phyloP scores from a whole-genome alignment of 768 basidiomycete genomes.

The Tricholoma flavovirens region DNA sequence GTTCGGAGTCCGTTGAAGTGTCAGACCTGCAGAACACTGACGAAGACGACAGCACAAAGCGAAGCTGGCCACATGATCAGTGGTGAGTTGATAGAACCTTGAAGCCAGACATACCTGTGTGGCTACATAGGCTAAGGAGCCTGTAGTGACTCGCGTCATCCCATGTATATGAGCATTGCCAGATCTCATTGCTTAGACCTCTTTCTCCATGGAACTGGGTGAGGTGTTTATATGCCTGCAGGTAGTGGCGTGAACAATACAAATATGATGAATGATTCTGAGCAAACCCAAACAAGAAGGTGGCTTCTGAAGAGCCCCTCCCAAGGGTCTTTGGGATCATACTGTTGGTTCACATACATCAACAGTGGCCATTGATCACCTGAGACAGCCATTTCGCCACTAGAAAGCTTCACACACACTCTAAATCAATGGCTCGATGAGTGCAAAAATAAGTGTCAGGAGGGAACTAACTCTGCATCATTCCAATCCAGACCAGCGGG shows the following conservation, averaged over 20 bases:
- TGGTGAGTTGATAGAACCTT: background rate
- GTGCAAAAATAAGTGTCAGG: background rate
- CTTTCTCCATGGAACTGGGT: background rate
- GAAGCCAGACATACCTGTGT: background rate
- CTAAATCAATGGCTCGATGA: conserved; percentile 4
- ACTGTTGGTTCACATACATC: conserved; percentile 15
- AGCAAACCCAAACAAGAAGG: conserved; percentile 16
- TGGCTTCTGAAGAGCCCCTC: background rate
- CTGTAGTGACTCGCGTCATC: conserved; percentile 13
- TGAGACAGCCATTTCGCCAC: conserved; percentile 10
- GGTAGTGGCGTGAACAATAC: background rate
- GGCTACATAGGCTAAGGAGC: conserved; percentile 11
- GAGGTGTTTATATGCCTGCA: conserved; percentile 2
- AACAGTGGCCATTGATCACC: conserved; percentile 23
- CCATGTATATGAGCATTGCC: too few species aligned
- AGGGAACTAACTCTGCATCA: conserved; percentile 9
- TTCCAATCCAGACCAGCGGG: conserved; percentile 11
- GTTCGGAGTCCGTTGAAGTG: conserved; percentile 2
- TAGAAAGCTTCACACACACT: conserved; percentile 3
- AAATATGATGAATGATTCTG: background rate
- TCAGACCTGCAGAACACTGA: conserved; percentile 1
- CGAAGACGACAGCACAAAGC: conserved; percentile 5
- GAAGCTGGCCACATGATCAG: background rate
- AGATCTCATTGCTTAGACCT: too few species aligned
- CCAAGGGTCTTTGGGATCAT: conserved; percentile 20